Evolutionary conservation across 164 flowering plant genomes (phyloP).

Genomic region (Aristolochia contorta): DNA sequence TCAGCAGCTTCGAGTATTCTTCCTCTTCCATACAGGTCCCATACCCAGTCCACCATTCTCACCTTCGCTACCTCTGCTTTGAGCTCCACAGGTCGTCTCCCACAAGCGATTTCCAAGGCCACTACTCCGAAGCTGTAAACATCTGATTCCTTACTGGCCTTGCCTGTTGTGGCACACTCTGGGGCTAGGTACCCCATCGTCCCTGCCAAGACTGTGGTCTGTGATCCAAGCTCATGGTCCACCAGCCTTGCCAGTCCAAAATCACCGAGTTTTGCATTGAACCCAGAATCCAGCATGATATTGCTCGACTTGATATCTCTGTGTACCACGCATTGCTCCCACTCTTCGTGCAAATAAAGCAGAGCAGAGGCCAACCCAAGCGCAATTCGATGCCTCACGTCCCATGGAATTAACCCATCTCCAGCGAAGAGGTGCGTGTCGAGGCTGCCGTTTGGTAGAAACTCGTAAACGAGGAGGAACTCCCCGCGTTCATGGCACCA

Average conservation of each 20-base stretch:
- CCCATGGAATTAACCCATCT: conserved; percentile 19
- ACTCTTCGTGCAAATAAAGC: conserved; percentile 43
- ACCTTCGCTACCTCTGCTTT: conserved; percentile 12
- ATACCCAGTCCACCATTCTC: conserved; percentile 34
- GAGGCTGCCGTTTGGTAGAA: conserved; percentile 42
- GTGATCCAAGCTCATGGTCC: conserved; percentile 31
- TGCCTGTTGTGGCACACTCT: conserved; percentile 33
- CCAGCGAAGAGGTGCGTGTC: conserved; percentile 32
- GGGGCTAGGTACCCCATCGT: conserved; percentile 51
- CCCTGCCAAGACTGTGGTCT: conserved; percentile 41
- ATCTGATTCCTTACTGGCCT: conserved; percentile 41
- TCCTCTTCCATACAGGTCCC: conserved; percentile 34
- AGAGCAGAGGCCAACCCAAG: conserved; percentile 37
- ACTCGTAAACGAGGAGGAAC: conserved; percentile 42
- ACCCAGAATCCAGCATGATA: conserved; percentile 39
- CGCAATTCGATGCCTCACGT: conserved; percentile 28
- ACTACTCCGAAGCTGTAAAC: conserved; percentile 46
- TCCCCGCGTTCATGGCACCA: conserved; percentile 48
- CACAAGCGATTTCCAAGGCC: conserved; percentile 36
- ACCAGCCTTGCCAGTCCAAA: conserved; percentile 41
- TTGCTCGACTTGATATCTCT: conserved; percentile 47
- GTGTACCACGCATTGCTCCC: conserved; percentile 51
- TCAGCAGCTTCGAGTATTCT: conserved; percentile 27
- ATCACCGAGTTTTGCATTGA: conserved; percentile 46
- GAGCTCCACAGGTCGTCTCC: conserved; percentile 24